Evolutionary conservation across 495 filamentous ascomycete genomes (phyloP).

Genomic region (Hypoxylon lienhwacheense): DNA sequence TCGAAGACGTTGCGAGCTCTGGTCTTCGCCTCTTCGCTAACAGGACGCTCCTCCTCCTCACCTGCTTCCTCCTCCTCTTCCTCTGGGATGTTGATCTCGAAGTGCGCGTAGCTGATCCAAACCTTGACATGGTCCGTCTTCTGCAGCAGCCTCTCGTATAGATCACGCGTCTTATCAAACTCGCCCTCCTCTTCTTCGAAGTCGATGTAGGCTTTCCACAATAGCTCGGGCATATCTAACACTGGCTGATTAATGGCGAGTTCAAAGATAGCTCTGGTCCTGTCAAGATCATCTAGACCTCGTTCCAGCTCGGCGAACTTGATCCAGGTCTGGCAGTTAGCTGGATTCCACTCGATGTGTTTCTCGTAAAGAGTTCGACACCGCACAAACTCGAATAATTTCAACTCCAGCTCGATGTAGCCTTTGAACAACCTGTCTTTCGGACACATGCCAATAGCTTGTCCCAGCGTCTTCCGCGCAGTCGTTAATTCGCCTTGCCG

Average conservation of each 20-base stretch:
- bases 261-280: conserved; percentile 89
- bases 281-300: conserved; percentile 83
- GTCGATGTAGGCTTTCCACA: conserved; percentile 98
- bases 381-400: conserved; percentile 87
- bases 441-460: conserved; percentile 89
- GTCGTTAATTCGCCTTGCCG: conserved; percentile 77
- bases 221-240: conserved; percentile 95
- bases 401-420: conserved; percentile 88
- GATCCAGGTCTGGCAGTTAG: conserved; percentile 92
- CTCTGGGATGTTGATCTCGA: conserved; percentile 87
- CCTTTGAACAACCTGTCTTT: conserved; percentile 94
- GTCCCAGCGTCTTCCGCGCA: conserved; percentile 85
- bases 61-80: conserved; percentile 56
- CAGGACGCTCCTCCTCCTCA: conserved; percentile 61
- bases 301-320: conserved; percentile 91
- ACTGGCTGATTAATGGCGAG: conserved; percentile 79
- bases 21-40: conserved; percentile 80
- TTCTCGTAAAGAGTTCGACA: conserved; percentile 93
- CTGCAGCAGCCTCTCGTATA: conserved; percentile 89
- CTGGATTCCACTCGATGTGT: conserved; percentile 83
- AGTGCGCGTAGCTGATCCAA: conserved; percentile 95
- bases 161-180: conserved; percentile 73
- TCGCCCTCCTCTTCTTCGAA: conserved; percentile 95
- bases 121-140: conserved; percentile 98
- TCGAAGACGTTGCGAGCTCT: conserved; percentile 83